Conservation (phyloP, 1,139 yeast species). For the Kluyveromyces marxianus region DNA sequence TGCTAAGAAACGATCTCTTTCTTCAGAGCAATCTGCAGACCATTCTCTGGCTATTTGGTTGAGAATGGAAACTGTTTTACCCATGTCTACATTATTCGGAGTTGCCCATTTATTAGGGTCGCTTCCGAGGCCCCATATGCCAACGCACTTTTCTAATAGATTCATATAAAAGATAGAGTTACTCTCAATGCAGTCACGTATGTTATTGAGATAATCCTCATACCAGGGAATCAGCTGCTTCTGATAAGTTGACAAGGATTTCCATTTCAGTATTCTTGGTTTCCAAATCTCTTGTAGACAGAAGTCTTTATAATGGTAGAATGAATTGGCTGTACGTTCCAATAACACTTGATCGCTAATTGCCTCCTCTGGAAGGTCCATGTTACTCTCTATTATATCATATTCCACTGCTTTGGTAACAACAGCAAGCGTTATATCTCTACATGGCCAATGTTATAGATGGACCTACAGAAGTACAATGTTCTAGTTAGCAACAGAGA, state of each 20-base stretch:
- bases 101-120: constrained; percentile 41
- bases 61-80: constrained; percentile 55
- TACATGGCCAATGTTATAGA: neutral
- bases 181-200: constrained; percentile 41
- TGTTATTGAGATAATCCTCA: constrained; percentile 36
- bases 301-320: constrained; percentile 26
- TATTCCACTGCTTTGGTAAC: neutral
- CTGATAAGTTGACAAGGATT: constrained; percentile 37
- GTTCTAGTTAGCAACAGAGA: too few relatives aligned
- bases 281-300: constrained; percentile 27
- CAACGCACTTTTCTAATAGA: constrained; percentile 43
- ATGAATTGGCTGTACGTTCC: constrained; percentile 15
- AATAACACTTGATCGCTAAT: neutral
- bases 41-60: constrained; percentile 70
- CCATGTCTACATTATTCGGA: constrained; percentile 42
- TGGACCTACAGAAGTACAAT: too few relatives aligned
- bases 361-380: neutral
- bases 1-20: constrained; percentile 43
- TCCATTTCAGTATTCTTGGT: constrained; percentile 32
- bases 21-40: constrained; percentile 54
- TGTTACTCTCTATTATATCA: neutral
- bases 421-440: neutral
- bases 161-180: constrained; percentile 43
- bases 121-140: constrained; percentile 46
- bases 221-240: constrained; percentile 46